These are phyloP conservation scores for Loxodes magnus DNA, from an alignment of 73 alveolate genomes.

Conservation along the genomic window DNA sequence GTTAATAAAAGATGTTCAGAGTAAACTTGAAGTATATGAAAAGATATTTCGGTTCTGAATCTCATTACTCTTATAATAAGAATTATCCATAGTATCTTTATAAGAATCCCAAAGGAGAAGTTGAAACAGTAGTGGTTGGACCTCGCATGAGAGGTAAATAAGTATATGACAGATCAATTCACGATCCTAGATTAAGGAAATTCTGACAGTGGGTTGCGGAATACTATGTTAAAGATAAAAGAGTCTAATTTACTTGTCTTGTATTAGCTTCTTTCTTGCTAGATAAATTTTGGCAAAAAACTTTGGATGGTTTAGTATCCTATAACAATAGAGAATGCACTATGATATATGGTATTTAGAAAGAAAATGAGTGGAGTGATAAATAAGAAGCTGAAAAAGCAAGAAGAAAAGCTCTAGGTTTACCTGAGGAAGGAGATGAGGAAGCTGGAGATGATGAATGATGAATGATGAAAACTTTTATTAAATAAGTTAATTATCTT, in stretches of 20 bases:
- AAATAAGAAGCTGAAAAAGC: background rate
- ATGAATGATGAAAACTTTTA: too few species aligned
- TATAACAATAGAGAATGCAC: constrained; percentile 6
- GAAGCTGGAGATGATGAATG: too few species aligned
- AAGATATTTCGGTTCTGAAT: too few species aligned
- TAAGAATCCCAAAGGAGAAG: background rate
- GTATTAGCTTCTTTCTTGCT: background rate
- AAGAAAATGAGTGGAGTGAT: constrained; percentile 7
- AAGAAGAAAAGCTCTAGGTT: constrained; percentile 6
- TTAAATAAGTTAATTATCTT: too few species aligned
- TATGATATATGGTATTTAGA: background rate
- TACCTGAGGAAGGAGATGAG: constrained; percentile 4
- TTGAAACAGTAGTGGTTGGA: background rate
- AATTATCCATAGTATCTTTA: constrained; percentile 3
- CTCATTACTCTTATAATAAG: background rate
- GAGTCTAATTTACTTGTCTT: background rate
- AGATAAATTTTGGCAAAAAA: background rate
- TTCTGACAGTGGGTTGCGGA: background rate
- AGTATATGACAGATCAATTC: background rate
- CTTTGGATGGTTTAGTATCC: background rate
- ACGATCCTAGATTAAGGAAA: background rate
- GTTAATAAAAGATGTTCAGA: too few species aligned
- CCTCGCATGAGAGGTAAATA: background rate
- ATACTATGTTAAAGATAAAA: background rate
- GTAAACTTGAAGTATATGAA: too few species aligned